A percentile compares a stretch with the other conserved stretches of the same genome.
These are phyloP conservation scores for Tricholoma terreum DNA, from an alignment of 768 basidiomycete species.

Conservation along the genomic window DNA sequence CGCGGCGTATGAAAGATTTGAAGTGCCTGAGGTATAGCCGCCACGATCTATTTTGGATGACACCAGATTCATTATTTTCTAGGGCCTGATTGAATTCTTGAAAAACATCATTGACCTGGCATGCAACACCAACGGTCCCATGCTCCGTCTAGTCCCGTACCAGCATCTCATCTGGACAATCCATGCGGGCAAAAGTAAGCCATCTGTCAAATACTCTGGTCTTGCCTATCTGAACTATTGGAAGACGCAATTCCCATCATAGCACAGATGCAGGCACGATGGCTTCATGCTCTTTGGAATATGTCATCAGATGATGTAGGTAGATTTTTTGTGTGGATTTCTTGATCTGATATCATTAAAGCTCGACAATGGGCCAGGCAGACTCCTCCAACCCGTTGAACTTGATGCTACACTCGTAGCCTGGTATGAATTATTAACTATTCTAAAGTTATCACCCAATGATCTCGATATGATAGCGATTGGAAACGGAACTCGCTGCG, in stretches of 20 bases:
- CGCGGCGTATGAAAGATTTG: constrained; percentile 25
- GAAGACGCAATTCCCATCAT: constrained; percentile 32
- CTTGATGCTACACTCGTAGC: constrained; percentile 34
- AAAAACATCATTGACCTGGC: constrained; percentile 40
- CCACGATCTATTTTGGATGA: not conserved
- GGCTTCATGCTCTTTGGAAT: constrained; percentile 53
- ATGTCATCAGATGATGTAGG: constrained; percentile 19
- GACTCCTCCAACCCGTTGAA: constrained; percentile 44
- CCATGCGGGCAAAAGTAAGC: constrained; percentile 40
- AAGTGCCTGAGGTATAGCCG: constrained; percentile 1
- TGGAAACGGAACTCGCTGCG: constrained; percentile 36
- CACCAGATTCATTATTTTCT: not conserved
- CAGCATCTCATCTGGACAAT: constrained; percentile 57
- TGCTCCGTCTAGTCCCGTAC: constrained; percentile 48
- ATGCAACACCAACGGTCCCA: constrained; percentile 29
- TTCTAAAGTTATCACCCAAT: constrained; percentile 3
- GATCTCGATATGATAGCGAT: constrained; percentile 32
- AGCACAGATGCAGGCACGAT: constrained; percentile 38
- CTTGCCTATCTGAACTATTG: not conserved
- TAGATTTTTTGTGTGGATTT: constrained; percentile 6
- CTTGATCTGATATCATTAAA: constrained; percentile 1
- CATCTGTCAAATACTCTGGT: not conserved
- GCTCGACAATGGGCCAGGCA: constrained; percentile 24
- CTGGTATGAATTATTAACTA: constrained; percentile 34
- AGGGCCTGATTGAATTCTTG: constrained; percentile 19